Percentiles rank a stretch among this genome's conserved stretches.
Conservation (phyloP, 352 stramenopile genomes). For the Pythium scleroteichum region DNA sequence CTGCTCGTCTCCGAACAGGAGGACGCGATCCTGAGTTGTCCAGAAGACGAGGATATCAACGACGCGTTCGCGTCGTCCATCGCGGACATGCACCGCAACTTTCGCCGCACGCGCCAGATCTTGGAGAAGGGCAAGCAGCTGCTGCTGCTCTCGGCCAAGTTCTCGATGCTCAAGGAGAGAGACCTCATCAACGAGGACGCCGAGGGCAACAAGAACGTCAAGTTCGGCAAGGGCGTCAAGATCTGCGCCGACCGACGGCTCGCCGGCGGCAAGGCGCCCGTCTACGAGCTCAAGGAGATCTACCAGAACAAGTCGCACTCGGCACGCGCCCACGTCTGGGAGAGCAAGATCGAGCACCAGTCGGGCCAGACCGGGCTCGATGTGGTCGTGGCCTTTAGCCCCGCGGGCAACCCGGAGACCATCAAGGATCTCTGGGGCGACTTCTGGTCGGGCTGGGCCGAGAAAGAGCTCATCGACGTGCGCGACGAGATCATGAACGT, state of each 20-base stretch:
- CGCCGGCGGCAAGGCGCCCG: slow-evolving; percentile 41
- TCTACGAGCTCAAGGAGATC: slow-evolving; percentile 86
- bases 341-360: slow-evolving; percentile 52
- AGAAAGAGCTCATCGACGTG: slow-evolving; percentile 80
- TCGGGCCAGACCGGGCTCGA: slow-evolving; percentile 42
- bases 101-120: slow-evolving; percentile 72
- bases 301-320: slow-evolving; percentile 86
- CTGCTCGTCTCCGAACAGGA: slow-evolving; percentile 80
- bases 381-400: slow-evolving; percentile 81
- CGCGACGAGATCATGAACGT: slow-evolving; percentile 80
- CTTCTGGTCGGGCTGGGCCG: slow-evolving; percentile 86
- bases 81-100: slow-evolving; percentile 74
- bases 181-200: slow-evolving; percentile 87
- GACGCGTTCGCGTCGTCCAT: slow-evolving; percentile 75
- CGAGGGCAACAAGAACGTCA: slow-evolving; percentile 85
- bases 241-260: slow-evolving; percentile 65
- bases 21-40: slow-evolving; percentile 75
- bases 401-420: slow-evolving; percentile 76
- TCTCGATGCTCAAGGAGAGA: slow-evolving; percentile 87
- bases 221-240: slow-evolving; percentile 76
- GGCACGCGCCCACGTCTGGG: slow-evolving; percentile 76
- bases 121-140: slow-evolving; percentile 77
- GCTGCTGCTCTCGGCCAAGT: slow-evolving; percentile 82
- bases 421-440: slow-evolving; percentile 84
- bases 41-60: slow-evolving; percentile 78